Evolutionary conservation across 768 basidiomycete species (phyloP).

Genomic region (Hygrophoropsis aurantiaca): DNA sequence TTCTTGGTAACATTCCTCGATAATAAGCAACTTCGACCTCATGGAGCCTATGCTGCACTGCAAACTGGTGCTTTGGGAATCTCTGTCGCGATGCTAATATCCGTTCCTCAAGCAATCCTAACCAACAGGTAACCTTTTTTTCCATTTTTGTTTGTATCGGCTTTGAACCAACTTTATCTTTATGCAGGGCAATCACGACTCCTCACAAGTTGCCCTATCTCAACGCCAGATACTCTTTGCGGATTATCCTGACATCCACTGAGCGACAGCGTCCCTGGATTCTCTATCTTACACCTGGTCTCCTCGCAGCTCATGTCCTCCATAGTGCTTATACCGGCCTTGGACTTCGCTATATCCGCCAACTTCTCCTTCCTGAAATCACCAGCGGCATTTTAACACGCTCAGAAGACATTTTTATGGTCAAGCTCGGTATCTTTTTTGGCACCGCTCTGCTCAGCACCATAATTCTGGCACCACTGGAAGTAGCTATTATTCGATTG

Average conservation of each 20-base stretch:
- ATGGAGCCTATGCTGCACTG: constrained; percentile 66
- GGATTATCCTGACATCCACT: constrained; percentile 75
- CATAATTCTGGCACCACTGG: constrained; percentile 66
- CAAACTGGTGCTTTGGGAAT: constrained; percentile 60
- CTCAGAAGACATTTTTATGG: constrained; percentile 43
- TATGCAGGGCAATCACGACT: constrained; percentile 73
- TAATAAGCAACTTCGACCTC: constrained; percentile 50
- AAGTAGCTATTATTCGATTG: constrained; percentile 75
- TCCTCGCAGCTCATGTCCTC: constrained; percentile 43
- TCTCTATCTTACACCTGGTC: constrained; percentile 75
- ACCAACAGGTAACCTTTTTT: constrained; percentile 63
- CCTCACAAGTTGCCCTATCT: constrained; percentile 74
- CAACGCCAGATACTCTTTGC: constrained; percentile 55
- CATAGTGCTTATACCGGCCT: constrained; percentile 48
- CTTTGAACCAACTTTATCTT: constrained; percentile 1
- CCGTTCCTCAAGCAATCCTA: constrained; percentile 68
- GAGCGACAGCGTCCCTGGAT: constrained; percentile 80
- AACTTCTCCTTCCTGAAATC: constrained; percentile 60
- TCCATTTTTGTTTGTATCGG: neutral
- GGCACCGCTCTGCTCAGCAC: constrained; percentile 57
- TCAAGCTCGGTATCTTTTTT: constrained; percentile 57
- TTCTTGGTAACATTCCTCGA: constrained; percentile 61
- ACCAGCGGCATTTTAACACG: constrained; percentile 30
- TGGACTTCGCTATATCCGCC: constrained; percentile 40
- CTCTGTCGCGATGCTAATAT: constrained; percentile 62